Base-by-base conservation (phyloP, 140 eudicot genomes). In the Ambrosia hybrid region DNA sequence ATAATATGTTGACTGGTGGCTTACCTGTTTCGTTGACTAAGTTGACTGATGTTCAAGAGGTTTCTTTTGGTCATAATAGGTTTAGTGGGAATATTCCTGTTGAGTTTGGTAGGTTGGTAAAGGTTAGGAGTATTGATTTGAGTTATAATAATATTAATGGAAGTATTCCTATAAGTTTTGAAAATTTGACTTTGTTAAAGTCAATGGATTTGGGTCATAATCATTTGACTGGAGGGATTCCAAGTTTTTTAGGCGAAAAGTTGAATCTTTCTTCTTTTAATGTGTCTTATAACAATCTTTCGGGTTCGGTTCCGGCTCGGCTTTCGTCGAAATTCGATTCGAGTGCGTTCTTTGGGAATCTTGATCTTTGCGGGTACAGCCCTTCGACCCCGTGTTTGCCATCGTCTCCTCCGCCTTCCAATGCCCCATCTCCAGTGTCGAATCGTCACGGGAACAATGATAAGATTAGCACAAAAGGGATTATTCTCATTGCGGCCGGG, bases 401-500 rank as follows among this genome's bases (percentile, higher is more conserved):
- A 21, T 51, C 89, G 4, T 83, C 91, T 13, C 78, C 91, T 13
- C 78, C 93, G 0, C 93, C 89, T 3, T 37, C 82, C 68, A 55
- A 67, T 62, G 2, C 53, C 13, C 63, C 71, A 6, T 70, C 68
- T 8, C 82, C 83, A 17, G 58, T 86, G 3, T 21, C 70, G 45
- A 59, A 57, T 67, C 70, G 5, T 51, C 46, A 51, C 0, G 74
- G 73, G 7, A 69, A 41, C 3, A 9, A 7, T 10, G 56, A 58
- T 41, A 88, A 84, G 66, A 63, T 83, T 51, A 80, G 81, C 62
- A 82, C 85, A 15, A 94, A 94, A 59, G 96, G 81, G 39, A 80
- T 91, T 48, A 82, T 91, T 43, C 96, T 94, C 75, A 91, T 94
- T 36, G 95, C 87, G 36, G 99, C 91, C 13, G 99, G 99, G 61